A percentile compares a stretch with the other conserved stretches of the same genome.
Evolutionary conservation across 495 filamentous ascomycete species (phyloP).

Genomic region (Xylaria bambusicola): DNA sequence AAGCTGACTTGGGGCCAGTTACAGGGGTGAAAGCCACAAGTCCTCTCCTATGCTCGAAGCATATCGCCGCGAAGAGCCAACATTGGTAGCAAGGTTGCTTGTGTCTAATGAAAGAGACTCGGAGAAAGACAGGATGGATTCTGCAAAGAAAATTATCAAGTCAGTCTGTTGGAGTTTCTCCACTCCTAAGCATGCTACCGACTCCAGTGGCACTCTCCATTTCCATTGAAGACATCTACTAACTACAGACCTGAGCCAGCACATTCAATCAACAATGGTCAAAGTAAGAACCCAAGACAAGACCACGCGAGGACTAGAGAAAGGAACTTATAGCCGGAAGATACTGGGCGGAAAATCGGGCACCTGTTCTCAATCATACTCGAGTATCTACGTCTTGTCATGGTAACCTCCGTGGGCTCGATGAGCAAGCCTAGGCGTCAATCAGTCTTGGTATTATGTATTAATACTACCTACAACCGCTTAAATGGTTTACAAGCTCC

Average conservation of each 20-base stretch:
- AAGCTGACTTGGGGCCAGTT: neutral
- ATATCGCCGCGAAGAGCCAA: constrained; percentile 1
- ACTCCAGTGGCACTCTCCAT: no score
- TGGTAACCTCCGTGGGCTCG: no score
- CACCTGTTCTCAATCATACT: neutral
- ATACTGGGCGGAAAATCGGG: neutral
- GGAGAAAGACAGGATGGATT: neutral
- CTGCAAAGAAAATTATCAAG: neutral
- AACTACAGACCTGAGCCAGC: no score
- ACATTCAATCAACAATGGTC: neutral
- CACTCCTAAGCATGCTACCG: no score
- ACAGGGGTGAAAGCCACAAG: neutral
- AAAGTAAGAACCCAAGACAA: neutral
- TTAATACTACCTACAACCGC: no score
- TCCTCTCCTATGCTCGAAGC: neutral
- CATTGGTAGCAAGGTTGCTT: neutral
- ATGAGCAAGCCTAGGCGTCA: no score
- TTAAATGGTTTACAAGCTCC: no score
- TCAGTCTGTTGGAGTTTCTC: no score
- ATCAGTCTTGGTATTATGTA: no score
- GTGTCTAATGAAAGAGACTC: neutral
- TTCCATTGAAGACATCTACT: no score
- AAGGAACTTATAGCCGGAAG: neutral
- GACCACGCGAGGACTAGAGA: no score
- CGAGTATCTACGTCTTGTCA: no score